Evolutionary conservation across 148 eudicot species (phyloP).

Genomic region (Euryodendron excelsum): DNA sequence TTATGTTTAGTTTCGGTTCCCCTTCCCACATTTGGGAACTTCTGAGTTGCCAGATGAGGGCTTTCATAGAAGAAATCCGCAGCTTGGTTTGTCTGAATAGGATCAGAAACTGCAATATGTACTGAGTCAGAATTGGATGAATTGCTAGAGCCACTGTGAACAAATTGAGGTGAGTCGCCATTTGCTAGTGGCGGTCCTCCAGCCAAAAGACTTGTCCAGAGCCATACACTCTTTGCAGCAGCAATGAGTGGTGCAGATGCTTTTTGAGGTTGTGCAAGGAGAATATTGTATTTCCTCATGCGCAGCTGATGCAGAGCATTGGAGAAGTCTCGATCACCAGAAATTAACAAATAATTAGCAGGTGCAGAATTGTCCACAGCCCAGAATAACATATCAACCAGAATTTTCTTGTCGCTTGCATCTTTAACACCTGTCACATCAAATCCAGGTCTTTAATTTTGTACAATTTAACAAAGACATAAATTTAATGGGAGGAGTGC

Average conservation of each 20-base stretch:
- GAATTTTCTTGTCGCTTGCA: constrained; percentile 94
- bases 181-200: constrained; percentile 69
- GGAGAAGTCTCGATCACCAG: constrained; percentile 93
- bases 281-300: constrained; percentile 88
- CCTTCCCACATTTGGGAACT: constrained; percentile 35
- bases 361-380: constrained; percentile 96
- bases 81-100: constrained; percentile 27
- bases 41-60: constrained; percentile 31
- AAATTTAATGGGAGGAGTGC: neutral
- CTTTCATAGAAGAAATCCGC: constrained; percentile 28
- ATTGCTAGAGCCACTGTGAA: constrained; percentile 27
- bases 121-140: constrained; percentile 21
- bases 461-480: neutral
- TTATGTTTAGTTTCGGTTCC: constrained; percentile 38
- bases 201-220: constrained; percentile 71
- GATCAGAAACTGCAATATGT: constrained; percentile 33
- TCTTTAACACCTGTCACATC: constrained; percentile 70
- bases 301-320: constrained; percentile 89
- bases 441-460: neutral
- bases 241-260: constrained; percentile 72
- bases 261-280: constrained; percentile 75
- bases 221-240: constrained; percentile 92
- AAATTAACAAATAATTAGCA: constrained; percentile 76
- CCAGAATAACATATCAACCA: constrained; percentile 97
- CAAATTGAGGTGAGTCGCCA: constrained; percentile 37